A percentile compares a stretch with the other conserved stretches of the same genome.
Evolutionary conservation across 1,284 basidiomycete species (phyloP).

Genomic region (Ceratobasidium sp.): DNA sequence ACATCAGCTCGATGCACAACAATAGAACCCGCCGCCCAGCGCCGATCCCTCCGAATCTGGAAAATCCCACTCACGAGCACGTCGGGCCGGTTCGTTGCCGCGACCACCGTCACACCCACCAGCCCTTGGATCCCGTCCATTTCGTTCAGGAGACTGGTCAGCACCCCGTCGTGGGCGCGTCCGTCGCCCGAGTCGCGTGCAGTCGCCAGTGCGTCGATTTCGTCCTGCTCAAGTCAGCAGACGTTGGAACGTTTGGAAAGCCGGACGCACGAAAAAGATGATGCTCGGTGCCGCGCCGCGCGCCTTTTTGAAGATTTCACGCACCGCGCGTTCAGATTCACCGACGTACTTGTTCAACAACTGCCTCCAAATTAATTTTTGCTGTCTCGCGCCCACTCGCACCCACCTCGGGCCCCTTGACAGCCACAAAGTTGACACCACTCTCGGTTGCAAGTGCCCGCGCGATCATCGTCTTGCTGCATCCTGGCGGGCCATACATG

Average conservation of each 20-base stretch:
- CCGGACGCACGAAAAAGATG: slow-evolving; percentile 84
- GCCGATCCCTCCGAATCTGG: neutral
- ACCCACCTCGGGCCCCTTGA: slow-evolving; percentile 93
- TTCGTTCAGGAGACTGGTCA: slow-evolving; percentile 93
- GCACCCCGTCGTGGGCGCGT: slow-evolving; percentile 79
- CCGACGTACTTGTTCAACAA: slow-evolving; percentile 97
- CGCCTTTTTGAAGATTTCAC: slow-evolving; percentile 96
- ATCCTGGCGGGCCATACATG: slow-evolving; percentile 96
- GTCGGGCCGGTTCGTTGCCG: slow-evolving; percentile 95
- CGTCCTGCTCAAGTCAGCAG: slow-evolving; percentile 69
- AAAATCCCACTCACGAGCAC: slow-evolving; percentile 68
- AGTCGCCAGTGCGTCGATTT: slow-evolving; percentile 92
- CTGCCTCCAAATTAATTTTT: slow-evolving; percentile 55
- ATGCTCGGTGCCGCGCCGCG: slow-evolving; percentile 92
- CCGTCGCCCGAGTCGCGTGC: slow-evolving; percentile 67
- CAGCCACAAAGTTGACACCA: slow-evolving; percentile 96
- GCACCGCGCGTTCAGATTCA: slow-evolving; percentile 92
- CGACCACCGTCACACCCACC: slow-evolving; percentile 90
- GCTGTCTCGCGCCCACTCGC: neutral
- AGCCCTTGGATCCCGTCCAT: slow-evolving; percentile 98
- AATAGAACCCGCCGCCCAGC: slow-evolving; percentile 34
- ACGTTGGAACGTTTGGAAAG: neutral
- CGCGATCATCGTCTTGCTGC: slow-evolving; percentile 94
- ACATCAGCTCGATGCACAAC: slow-evolving; percentile 29
- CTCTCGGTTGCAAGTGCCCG: slow-evolving; percentile 94